Evolutionary conservation across 1,284 basidiomycete species (phyloP), one percentile per base, ranked within the genome.

Genomic region (Ceratobasidium sp.): DNA sequence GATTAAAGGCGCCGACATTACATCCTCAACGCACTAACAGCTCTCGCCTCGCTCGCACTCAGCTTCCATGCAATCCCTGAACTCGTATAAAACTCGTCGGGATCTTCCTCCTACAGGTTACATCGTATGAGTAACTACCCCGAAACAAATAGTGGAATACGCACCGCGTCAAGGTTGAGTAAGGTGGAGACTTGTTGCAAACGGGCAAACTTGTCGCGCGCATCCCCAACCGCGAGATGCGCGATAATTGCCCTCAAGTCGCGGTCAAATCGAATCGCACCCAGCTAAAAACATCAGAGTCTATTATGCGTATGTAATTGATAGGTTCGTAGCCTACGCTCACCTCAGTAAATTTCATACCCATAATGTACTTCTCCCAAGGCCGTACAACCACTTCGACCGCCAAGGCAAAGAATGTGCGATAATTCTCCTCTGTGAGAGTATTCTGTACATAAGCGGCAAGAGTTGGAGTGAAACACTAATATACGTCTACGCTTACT

Each of bases 261-360:
- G 42, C 95, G 92, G 83, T 99, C 98, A 84, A 98, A 98, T 18
- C 96, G 94, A 79, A 99, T 93, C 1, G 97, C 97, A n/a, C 98
- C 98, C 71, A 99, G 90, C 94, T 98, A 40, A 49, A n/a, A 33
- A 33, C 33, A 33, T 33, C 4, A 33, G 33, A 33, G 33, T 4
- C 33, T 33, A 4, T 76, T 49, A 49, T 49, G 61, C 2, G 66
- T 13, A 20, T 51, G 46, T 55, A 73, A 12, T 5, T 61, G 9
- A 46, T 67, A 49, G 61, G 18, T 10, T 20, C 68, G 81, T 28
- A 28, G 1, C 13, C 15, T n/a, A 23, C 12, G n/a, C 87, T 58
- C 81, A 94, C 95, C 89, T 99, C 97, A 15, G 95, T 95, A 84
- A 95, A 99, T 83, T 91, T 92, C 84, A 98, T 89, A 1, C 90